Percentiles rank a stretch among this genome's conserved stretches.
phyloP scores from a whole-genome alignment of 768 basidiomycete species.

The Leccinum uliginosum region DNA sequence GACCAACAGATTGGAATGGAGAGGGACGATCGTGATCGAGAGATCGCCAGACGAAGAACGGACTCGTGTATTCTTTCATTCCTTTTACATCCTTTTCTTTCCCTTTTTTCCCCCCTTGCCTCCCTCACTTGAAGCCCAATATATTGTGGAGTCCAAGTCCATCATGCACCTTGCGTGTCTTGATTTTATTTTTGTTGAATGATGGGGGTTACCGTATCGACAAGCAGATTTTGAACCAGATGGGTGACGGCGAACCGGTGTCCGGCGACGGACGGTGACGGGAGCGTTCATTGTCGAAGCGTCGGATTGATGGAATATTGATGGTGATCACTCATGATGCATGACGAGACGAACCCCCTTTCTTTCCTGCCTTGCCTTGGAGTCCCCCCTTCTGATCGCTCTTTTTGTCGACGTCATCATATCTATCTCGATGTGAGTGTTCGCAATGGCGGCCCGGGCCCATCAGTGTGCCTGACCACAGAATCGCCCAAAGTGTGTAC shows the following conservation, averaged over 20 bases:
- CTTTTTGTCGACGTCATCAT: background rate
- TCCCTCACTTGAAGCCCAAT: too few relatives aligned
- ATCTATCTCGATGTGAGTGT: background rate
- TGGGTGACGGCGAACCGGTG: background rate
- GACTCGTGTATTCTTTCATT: background rate
- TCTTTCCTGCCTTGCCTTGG: background rate
- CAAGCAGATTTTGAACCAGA: background rate
- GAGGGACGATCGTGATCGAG: constrained; percentile 16
- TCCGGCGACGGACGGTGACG: background rate
- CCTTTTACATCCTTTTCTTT: background rate
- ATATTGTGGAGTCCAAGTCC: too few relatives aligned
- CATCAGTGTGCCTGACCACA: constrained; percentile 18
- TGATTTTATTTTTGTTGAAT: background rate
- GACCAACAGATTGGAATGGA: background rate
- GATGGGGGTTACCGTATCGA: background rate
- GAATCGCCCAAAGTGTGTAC: background rate
- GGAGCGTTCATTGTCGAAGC: background rate
- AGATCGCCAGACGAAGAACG: constrained; percentile 7
- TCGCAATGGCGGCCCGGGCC: background rate
- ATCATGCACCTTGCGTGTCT: background rate
- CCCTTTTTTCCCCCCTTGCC: too few relatives aligned
- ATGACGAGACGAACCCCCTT: background rate
- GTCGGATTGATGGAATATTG: background rate
- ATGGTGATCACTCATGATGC: background rate
- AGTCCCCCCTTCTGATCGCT: background rate